phyloP scores from a whole-genome alignment of 805 yeast species.

The Candida stauntonica region DNA sequence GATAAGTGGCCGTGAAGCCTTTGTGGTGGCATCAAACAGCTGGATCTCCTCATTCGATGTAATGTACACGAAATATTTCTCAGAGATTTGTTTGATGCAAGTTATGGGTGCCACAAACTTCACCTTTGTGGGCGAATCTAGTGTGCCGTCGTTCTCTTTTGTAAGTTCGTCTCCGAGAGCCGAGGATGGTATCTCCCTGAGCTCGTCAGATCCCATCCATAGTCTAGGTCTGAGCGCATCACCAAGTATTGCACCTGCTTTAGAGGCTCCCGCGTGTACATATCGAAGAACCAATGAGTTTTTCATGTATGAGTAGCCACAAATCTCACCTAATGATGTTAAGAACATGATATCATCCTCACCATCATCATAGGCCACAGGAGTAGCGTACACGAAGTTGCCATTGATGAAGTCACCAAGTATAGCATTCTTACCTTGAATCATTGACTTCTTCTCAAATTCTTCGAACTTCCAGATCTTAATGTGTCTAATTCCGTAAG shows the following conservation, averaged over 20 bases:
- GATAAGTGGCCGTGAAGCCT: slow-evolving; percentile 24
- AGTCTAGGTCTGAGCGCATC: slow-evolving; percentile 20
- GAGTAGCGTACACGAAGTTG: slow-evolving; percentile 40
- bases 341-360: slow-evolving; percentile 23
- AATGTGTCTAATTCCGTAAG: slow-evolving; percentile 57
- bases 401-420: slow-evolving; percentile 45
- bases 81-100: slow-evolving; percentile 25
- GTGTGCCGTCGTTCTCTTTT: slow-evolving; percentile 28
- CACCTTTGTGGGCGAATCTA: slow-evolving; percentile 29
- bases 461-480: slow-evolving; percentile 54
- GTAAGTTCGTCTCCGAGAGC: slow-evolving; percentile 26
- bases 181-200: slow-evolving; percentile 16
- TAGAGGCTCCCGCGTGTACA: slow-evolving; percentile 7
- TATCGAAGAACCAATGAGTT: slow-evolving; percentile 18
- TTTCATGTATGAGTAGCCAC: slow-evolving; percentile 15
- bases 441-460: slow-evolving; percentile 25
- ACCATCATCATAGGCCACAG: slow-evolving; percentile 17
- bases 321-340: slow-evolving; percentile 25
- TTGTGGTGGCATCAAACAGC: slow-evolving; percentile 23
- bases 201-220: slow-evolving; percentile 29
- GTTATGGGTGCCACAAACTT: slow-evolving; percentile 21
- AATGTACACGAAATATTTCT: slow-evolving; percentile 30
- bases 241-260: slow-evolving; percentile 19
- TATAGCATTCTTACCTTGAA: slow-evolving; percentile 58
- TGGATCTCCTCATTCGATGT: slow-evolving; percentile 36